A percentile compares a stretch with the other conserved stretches of the same genome.
These are phyloP conservation scores for Leucocoprinus sp. DNA, from an alignment of 768 basidiomycete species.

Conservation along the genomic window DNA sequence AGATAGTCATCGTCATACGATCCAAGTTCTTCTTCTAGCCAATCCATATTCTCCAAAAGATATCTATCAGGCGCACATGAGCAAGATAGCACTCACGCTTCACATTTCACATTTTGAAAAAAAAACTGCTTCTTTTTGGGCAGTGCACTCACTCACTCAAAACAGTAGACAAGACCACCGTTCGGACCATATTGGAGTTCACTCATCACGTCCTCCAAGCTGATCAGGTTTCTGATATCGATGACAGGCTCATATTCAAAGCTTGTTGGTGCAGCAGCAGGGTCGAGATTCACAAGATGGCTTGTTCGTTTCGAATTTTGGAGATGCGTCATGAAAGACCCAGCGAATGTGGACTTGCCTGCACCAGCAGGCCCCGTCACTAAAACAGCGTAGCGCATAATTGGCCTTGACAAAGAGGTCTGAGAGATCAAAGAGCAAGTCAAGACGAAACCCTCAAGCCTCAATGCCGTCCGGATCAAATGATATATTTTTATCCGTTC, in stretches of 20 bases:
- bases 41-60: slow-evolving; percentile 94
- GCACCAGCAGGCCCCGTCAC: slow-evolving; percentile 97
- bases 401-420: neutral
- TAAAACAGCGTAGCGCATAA: slow-evolving; percentile 83
- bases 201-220: slow-evolving; percentile 90
- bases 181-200: slow-evolving; percentile 96
- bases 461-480: no score
- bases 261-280: slow-evolving; percentile 77
- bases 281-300: slow-evolving; percentile 96
- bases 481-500: no score
- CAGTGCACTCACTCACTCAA: slow-evolving; percentile 84
- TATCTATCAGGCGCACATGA: slow-evolving; percentile 47
- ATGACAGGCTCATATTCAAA: slow-evolving; percentile 91
- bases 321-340: slow-evolving; percentile 84
- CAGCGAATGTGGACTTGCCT: slow-evolving; percentile 93
- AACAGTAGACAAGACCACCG: slow-evolving; percentile 95
- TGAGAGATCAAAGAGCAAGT: neutral
- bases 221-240: slow-evolving; percentile 90
- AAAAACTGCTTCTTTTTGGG: neutral
- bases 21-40: slow-evolving; percentile 94
- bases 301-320: slow-evolving; percentile 71
- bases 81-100: neutral
- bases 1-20: slow-evolving; percentile 95
- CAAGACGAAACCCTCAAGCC: no score
- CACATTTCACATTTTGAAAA: no score